Evolutionary conservation across 1,284 basidiomycete species (phyloP), one percentile per base, ranked within the genome.

Genomic region (Irpex lacteus): DNA sequence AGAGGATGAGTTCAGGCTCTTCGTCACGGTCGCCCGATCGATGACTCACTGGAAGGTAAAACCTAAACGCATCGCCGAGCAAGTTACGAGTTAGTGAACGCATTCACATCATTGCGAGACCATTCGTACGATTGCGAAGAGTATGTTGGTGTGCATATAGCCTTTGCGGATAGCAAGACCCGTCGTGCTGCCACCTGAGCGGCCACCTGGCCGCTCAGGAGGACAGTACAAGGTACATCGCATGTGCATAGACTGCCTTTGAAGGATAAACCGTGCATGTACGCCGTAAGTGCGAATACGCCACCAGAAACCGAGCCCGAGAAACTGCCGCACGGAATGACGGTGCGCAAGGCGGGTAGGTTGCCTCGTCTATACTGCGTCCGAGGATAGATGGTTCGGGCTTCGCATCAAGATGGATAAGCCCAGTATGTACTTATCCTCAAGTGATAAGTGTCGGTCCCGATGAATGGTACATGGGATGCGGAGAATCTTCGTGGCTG

Each of bases 21-120:
- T 36, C 54, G 54, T 56, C 54, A 36, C 54, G 54, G 26, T 34
- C 26, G 26, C 54, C 54, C 54, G 54, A 56, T 56, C 54, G 32
- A 56, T 36, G 32, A 36, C 9, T 56, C 26, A 15, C 11, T 9
- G 26, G 54, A 56, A 36, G 54, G 15, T 36, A 56, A 56, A 56
- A 56, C 21, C 34, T 32, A 56, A 56, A 56, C 7, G 13, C n/a
- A 36, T 11, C 21, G 34, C 11, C 15, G 40, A 32, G 19, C 15
- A 32, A 32, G 7, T n/a, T n/a, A 21, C 13, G 19, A 18, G 18
- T 52, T 52, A 4, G 50, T 18, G 50, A 52, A 21, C 7, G 50
- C 8, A 8, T 13, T 26, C 26, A 26, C 26, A 26, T 21, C 8
- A 52, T 52, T 18, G 50, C 5, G 50, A 52, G 8, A 5, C 7